Conservation (phyloP, 345 rosid species). For the Eucalyptus victrix region DNA sequence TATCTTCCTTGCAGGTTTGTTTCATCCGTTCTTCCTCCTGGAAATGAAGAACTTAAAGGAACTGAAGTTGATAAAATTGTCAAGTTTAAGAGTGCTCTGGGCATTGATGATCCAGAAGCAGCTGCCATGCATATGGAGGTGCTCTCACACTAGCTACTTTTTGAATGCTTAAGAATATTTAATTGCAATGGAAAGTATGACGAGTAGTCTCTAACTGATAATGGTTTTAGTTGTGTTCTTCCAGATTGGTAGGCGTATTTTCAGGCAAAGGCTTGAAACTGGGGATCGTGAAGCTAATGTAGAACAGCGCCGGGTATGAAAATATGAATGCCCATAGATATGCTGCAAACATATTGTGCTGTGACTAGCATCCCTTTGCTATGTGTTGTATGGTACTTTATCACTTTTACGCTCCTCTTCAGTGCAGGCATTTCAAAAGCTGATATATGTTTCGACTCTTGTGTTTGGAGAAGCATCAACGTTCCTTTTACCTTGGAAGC, state of each 20-base stretch:
- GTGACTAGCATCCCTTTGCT: background rate
- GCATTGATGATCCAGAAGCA: slow-evolving; percentile 96
- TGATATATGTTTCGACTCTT: slow-evolving; percentile 86
- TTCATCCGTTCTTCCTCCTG: slow-evolving; percentile 65
- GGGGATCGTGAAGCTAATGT: slow-evolving; percentile 81
- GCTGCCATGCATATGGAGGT: slow-evolving; percentile 98
- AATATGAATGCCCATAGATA: background rate
- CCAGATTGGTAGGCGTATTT: slow-evolving; percentile 84
- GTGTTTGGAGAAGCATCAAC: slow-evolving; percentile 94
- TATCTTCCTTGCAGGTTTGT: slow-evolving; percentile 44
- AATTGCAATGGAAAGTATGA: background rate
- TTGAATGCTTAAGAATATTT: background rate
- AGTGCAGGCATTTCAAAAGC: slow-evolving; percentile 99
- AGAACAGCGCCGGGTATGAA: slow-evolving; percentile 80
- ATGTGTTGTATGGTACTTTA: slow-evolving; percentile 28
- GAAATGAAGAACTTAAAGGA: slow-evolving; percentile 67
- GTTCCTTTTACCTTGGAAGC: slow-evolving; percentile 97
- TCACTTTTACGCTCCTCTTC: slow-evolving; percentile 47
- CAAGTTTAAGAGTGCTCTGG: slow-evolving; percentile 68
- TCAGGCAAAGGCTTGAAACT: slow-evolving; percentile 93
- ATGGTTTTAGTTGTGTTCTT: background rate
- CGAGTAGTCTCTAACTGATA: background rate
- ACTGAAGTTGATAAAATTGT: slow-evolving; percentile 69
- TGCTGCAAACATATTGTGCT: background rate
- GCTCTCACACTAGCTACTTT: background rate